These are phyloP conservation scores for Tuber magnatum DNA, from an alignment of 495 filamentous ascomycete species.

Conservation along the genomic window DNA sequence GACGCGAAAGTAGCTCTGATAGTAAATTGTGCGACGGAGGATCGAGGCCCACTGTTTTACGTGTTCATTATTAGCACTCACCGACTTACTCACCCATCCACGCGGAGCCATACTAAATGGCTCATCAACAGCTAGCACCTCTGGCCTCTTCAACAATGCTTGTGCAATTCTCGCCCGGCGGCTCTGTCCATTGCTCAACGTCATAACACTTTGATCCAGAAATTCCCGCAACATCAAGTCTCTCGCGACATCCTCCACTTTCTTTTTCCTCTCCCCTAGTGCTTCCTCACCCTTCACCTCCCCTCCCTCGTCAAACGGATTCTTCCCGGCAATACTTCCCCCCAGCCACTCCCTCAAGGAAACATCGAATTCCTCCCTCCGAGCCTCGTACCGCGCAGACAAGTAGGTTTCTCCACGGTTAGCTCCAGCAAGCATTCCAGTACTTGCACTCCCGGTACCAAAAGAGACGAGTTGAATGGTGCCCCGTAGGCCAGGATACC, in stretches of 20 bases:
- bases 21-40: constrained; percentile 64
- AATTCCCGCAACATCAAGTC: constrained; percentile 61
- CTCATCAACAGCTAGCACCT: constrained; percentile 81
- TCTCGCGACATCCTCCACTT: constrained; percentile 54
- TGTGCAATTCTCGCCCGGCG: constrained; percentile 79
- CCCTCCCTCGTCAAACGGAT: constrained; percentile 49
- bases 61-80: constrained; percentile 13
- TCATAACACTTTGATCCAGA: constrained; percentile 71
- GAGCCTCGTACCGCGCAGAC: constrained; percentile 85
- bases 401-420: constrained; percentile 69
- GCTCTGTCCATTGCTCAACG: constrained; percentile 88
- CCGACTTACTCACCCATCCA: neutral
- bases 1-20: constrained; percentile 57
- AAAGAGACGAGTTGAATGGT: constrained; percentile 38
- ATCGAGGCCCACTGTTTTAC: constrained; percentile 67
- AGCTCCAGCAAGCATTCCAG: constrained; percentile 42
- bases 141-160: constrained; percentile 68
- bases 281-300: constrained; percentile 50
- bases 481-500: constrained; percentile 54
- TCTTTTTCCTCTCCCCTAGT: constrained; percentile 43
- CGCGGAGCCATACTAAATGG: constrained; percentile 62
- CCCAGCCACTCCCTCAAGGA: constrained; percentile 69
- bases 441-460: constrained; percentile 39
- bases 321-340: constrained; percentile 38
- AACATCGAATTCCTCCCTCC: constrained; percentile 78